phyloP scores from a whole-genome alignment of 2,329 filamentous ascomycete species.

The Capronia coronata region DNA sequence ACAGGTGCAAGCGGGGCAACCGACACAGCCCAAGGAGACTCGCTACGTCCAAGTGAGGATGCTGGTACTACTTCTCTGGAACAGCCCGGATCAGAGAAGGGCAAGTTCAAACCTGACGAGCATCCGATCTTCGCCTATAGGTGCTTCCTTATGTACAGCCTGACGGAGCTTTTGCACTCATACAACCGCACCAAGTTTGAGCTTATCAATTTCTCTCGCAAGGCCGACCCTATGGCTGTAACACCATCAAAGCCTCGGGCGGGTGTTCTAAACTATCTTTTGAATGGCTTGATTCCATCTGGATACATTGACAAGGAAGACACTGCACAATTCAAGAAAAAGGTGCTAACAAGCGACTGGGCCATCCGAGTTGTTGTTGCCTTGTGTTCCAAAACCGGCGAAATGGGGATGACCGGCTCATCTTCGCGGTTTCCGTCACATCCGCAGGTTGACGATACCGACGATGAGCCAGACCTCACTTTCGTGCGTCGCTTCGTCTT shows the following conservation, averaged over 20 bases:
- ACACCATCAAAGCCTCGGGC: constrained; percentile 93
- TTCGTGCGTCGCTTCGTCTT: constrained; percentile 94
- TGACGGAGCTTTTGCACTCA: constrained; percentile 81
- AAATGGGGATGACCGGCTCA: constrained; percentile 49
- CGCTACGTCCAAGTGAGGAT: constrained; percentile 29
- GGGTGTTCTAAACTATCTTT: constrained; percentile 85
- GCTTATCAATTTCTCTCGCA: constrained; percentile 98
- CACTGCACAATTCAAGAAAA: constrained; percentile 73
- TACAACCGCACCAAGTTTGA: constrained; percentile 96
- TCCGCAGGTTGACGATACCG: constrained; percentile 46
- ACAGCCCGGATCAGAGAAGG: constrained; percentile 60
- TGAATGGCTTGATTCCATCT: constrained; percentile 68
- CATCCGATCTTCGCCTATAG: constrained; percentile 95
- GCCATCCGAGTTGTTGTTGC: constrained; percentile 82
- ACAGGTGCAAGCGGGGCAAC: constrained; percentile 31
- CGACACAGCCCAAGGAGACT: constrained; percentile 37
- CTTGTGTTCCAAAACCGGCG: constrained; percentile 78
- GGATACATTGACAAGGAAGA: constrained; percentile 58
- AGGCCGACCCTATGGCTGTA: constrained; percentile 70
- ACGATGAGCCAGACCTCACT: constrained; percentile 74
- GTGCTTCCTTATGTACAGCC: constrained; percentile 86
- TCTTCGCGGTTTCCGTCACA: constrained; percentile 39
- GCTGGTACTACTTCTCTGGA: not conserved
- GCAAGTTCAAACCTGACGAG: constrained; percentile 79
- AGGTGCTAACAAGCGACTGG: constrained; percentile 72